Evolutionary conservation across 179 eudicot species (phyloP).

Genomic region (Silene coronaria): DNA sequence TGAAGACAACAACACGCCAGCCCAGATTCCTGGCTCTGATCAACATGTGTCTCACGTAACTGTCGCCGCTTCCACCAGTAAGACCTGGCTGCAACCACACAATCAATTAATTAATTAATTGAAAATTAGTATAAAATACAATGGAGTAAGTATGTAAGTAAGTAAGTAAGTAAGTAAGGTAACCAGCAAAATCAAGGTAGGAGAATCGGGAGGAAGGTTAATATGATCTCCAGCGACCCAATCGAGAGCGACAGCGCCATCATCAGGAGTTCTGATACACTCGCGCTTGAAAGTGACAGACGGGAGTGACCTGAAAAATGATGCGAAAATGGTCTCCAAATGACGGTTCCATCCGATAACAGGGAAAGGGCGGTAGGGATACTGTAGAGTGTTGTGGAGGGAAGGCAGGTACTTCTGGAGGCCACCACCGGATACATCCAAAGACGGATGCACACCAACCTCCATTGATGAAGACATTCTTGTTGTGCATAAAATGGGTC

Average conservation of each 20-base stretch:
- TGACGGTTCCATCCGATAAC: conserved; percentile 58
- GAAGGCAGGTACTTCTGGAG: conserved; percentile 39
- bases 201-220: conserved; percentile 41
- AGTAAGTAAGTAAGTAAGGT: neutral
- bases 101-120: too few species aligned
- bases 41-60: conserved; percentile 85
- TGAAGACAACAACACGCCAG: conserved; percentile 84
- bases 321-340: conserved; percentile 82
- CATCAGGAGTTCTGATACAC: conserved; percentile 66
- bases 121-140: too few species aligned
- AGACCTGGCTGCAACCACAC: conserved; percentile 99
- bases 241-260: conserved; percentile 72
- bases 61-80: conserved; percentile 86
- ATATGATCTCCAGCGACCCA: conserved; percentile 75
- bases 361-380: conserved; percentile 56
- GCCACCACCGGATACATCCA: conserved; percentile 66
- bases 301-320: conserved; percentile 62
- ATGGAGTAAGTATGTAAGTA: too few species aligned
- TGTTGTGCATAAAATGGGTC: too few species aligned
- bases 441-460: conserved; percentile 38
- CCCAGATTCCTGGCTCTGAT: conserved; percentile 59
- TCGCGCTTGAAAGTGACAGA: conserved; percentile 55
- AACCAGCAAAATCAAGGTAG: conserved; percentile 67
- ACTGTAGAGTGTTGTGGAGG: conserved; percentile 36
- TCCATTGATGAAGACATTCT: neutral